These are phyloP conservation scores for Teratosphaeria epicoccoides DNA, from an alignment of 2,329 filamentous ascomycete species.

Conservation along the genomic window DNA sequence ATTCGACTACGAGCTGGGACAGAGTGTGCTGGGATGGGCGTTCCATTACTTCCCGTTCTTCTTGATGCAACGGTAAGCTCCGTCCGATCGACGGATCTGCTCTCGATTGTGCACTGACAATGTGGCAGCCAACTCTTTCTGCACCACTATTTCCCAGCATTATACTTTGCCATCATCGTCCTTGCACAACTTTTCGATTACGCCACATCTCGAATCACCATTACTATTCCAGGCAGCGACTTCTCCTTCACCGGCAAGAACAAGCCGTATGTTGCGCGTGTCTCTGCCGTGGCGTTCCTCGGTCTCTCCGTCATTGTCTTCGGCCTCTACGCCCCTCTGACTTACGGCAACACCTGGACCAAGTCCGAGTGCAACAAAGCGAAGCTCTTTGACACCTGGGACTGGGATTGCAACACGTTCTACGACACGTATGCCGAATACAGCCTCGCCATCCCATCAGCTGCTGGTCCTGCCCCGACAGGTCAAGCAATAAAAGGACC, in stretches of 20 bases:
- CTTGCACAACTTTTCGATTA: conserved; percentile 88
- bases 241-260: conserved; percentile 43
- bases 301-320: conserved; percentile 66
- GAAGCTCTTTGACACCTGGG: conserved; percentile 83
- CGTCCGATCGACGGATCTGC: not conserved
- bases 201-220: conserved; percentile 58
- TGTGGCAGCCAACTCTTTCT: conserved; percentile 68
- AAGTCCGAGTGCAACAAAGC: conserved; percentile 73
- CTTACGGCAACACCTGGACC: conserved; percentile 92
- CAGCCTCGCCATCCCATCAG: conserved; percentile 15
- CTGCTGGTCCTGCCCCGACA: conserved; percentile 16
- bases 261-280: conserved; percentile 62
- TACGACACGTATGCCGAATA: conserved; percentile 46
- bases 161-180: conserved; percentile 87
- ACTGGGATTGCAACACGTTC: conserved; percentile 97
- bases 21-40: conserved; percentile 82
- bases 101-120: not conserved
- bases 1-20: conserved; percentile 94
- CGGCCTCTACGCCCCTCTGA: conserved; percentile 72
- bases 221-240: conserved; percentile 38
- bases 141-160: conserved; percentile 94
- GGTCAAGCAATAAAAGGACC: conserved; percentile 20
- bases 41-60: conserved; percentile 99
- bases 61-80: conserved; percentile 66
- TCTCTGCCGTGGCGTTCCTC: conserved; percentile 64